Evolutionary conservation across 371 early-diverging fungal species (phyloP).

Genomic region (Choanephora cucurbitarum): DNA sequence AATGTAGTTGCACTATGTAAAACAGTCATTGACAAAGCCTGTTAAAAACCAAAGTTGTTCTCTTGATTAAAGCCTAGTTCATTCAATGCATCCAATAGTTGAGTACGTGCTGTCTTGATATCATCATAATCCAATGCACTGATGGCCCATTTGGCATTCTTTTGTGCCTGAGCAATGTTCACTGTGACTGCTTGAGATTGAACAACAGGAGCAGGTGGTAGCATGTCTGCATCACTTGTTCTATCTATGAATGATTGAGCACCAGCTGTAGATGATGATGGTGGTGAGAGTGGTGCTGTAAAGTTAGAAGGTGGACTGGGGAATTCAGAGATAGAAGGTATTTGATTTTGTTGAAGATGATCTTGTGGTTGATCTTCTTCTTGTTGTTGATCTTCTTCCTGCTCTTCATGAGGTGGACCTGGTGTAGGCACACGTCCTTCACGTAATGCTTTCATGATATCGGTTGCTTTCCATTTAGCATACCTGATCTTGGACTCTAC

Average conservation of each 20-base stretch:
- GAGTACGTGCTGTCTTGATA: slow-evolving; percentile 79
- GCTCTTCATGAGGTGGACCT: slow-evolving; percentile 59
- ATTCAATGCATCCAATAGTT: slow-evolving; percentile 77
- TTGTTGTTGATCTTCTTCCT: slow-evolving; percentile 18
- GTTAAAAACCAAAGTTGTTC: slow-evolving; percentile 46
- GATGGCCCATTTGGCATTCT: slow-evolving; percentile 89
- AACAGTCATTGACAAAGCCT: slow-evolving; percentile 64
- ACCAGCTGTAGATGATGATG: too few relatives aligned
- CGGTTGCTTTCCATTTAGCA: slow-evolving; percentile 93
- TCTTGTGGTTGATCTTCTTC: slow-evolving; percentile 5
- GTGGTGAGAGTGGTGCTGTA: slow-evolving; percentile 39
- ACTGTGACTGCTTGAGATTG: neutral
- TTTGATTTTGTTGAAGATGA: neutral
- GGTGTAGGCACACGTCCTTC: slow-evolving; percentile 80
- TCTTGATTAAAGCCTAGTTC: slow-evolving; percentile 44
- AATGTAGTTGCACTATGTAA: slow-evolving; percentile 66
- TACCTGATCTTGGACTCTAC: slow-evolving; percentile 91
- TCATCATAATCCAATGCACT: slow-evolving; percentile 96
- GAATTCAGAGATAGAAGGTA: slow-evolving; percentile 47
- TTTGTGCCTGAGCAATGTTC: slow-evolving; percentile 78
- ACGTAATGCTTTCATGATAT: slow-evolving; percentile 89
- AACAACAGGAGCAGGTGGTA: slow-evolving; percentile 3
- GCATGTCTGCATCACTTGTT: neutral
- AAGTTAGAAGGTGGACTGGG: slow-evolving; percentile 56
- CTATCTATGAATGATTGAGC: slow-evolving; percentile 6